Conservation (phyloP, 1,284 basidiomycete species). For the Sporisorium reilianum region DNA sequence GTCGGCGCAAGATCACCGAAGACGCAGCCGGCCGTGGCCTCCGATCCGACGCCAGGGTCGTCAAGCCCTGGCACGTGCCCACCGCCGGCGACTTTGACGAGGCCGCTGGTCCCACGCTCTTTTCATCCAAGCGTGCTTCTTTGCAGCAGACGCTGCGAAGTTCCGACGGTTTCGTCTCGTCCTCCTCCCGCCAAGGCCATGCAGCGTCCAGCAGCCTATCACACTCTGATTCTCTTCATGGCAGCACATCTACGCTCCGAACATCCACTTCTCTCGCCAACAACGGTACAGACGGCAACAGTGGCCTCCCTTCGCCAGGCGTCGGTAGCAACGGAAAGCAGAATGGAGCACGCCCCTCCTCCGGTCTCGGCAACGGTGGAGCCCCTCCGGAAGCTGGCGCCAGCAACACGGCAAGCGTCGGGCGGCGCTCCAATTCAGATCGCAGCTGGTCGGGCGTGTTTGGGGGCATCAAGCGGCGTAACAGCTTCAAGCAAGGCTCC, state of each 20-base stretch:
- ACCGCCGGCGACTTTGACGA: slow-evolving; percentile 56
- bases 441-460: slow-evolving; percentile 53
- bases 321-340: slow-evolving; percentile 11
- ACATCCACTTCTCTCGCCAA: slow-evolving; percentile 30
- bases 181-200: slow-evolving; percentile 18
- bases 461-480: slow-evolving; percentile 50
- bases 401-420: slow-evolving; percentile 18
- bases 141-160: slow-evolving; percentile 18
- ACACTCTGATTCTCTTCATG: slow-evolving; percentile 24
- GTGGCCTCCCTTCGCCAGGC: slow-evolving; percentile 3
- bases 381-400: not conserved
- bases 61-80: slow-evolving; percentile 58
- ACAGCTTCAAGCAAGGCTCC: slow-evolving; percentile 55
- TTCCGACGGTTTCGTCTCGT: slow-evolving; percentile 10
- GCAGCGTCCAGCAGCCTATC: slow-evolving; percentile 32
- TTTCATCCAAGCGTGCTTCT: slow-evolving; percentile 42
- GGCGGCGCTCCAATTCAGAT: slow-evolving; percentile 43
- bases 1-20: slow-evolving; percentile 24
- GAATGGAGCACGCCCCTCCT: not conserved
- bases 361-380: slow-evolving; percentile 2
- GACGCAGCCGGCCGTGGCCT: slow-evolving; percentile 19
- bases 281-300: slow-evolving; percentile 7
- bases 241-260: slow-evolving; percentile 29
- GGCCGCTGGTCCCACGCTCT: slow-evolving; percentile 47
- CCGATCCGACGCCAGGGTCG: slow-evolving; percentile 31